Base-by-base conservation (phyloP, 108 stramenopile species). In the Conticribra guillardii region DNA sequence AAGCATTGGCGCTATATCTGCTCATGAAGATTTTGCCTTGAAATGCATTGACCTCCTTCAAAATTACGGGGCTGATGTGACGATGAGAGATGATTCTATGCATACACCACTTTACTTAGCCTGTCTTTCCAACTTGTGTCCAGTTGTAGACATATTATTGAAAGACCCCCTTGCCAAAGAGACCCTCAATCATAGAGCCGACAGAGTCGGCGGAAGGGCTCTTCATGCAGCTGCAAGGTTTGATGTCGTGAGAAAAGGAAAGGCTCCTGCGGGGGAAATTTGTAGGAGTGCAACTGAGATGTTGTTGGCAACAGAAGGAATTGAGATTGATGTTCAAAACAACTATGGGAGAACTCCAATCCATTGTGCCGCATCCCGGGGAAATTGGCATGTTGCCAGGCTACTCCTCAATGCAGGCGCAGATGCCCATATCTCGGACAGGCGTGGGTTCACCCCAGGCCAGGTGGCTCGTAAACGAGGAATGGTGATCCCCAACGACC, bases 201-300 rank as follows among this genome's bases (percentile, higher is more conserved):
- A 95, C 70, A 74, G 94, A 52, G 73, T 81, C 19, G 91, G 91
- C 31, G 91, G 91, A 18, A 74, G 91, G 41, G 69, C 91, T 19
- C 72, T 95, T 7, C 94, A 95, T 67, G 89, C 87, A n/a, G 91
- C 91, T n/a, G 94, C 94, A 9, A 88, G 83, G 59, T 95, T 80
- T 53, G 90, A 95, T 67, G 76, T 78, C 9, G 17, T 55, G 30
- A 17, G 62, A 14, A 69, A 33, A 34, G 73, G 69, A 0, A 60
- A 69, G 1, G 8, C 67, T 33, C 76, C 27, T 59, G 62, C 65
- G 14, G 60, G 60, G 27, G 60, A 46, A 54, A 52, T 59, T 61
- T 53, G 64, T 62, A 48, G 68, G 64, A 61, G 75, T 41, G 60
- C 67, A 8, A 92, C 87, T 16, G 77, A 91, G 58, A 55, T 92